Base-by-base conservation (phyloP, 352 stramenopile species). In the Phytophthora kernoviae region DNA sequence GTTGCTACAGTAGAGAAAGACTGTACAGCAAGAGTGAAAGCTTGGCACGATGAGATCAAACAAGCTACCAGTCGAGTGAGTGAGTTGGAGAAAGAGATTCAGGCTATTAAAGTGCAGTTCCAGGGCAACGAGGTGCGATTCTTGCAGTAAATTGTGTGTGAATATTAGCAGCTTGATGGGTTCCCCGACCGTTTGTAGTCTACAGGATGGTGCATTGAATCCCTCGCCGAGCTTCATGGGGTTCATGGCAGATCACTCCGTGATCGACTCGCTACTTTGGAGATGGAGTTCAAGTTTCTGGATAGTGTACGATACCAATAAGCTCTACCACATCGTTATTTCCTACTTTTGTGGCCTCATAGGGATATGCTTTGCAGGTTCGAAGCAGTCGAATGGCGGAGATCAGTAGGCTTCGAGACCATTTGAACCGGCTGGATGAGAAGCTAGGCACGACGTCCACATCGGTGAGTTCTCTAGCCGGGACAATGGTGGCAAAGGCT, bases 221-320 rank as follows among this genome's bases (percentile, higher is more conserved):
- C 53, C 0, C 32, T 67, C 12, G 39, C 58, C 2, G 34, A 73
- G 36, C 49, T 67, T 33, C 52, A 50, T 18, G 33, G 18, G 9
- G 4, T 57, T 34, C 33, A 41, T 2, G 22, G 42, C 8, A 49
- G 51, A 11, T 36, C 62, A n/a, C 57, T 80, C 9, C 66, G 72
- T 1, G 69, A 84, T 26, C 42, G 51, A 45, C 58, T 81, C 15
- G 59, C 61, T 11, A 54, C 66, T 12, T 43, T 84, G 26, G 66
- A 79, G 46, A 62, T 77, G 37, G 75, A 81, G 33, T 70, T 68
- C 30, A 67, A 76, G 15, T 74, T 73, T 30, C 40, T 84, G 4
- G 58, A 80, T 17, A 71, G 68, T 54, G 75, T 84, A 62, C 11
- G 27, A 24, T 27, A 5, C 11, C 27, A 27, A 11, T 46, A 4